phyloP scores from a whole-genome alignment of 2,329 filamentous ascomycete species.

The Pseudocercospora cruenta region DNA sequence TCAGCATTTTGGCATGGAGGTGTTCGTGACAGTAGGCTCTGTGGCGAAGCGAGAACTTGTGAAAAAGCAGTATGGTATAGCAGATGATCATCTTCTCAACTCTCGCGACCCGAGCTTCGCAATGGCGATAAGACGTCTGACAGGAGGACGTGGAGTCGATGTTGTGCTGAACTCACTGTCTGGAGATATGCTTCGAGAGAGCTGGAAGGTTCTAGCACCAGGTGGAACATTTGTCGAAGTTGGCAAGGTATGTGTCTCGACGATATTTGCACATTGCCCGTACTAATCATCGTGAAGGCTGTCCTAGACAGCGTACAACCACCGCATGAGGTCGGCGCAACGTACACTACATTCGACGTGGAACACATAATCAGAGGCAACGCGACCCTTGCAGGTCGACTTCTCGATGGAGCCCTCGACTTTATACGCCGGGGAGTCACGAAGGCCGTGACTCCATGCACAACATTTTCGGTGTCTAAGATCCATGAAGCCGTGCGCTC shows the following conservation, averaged over 20 bases:
- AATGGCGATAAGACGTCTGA: neutral
- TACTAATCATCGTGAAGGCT: neutral
- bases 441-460: too few relatives aligned
- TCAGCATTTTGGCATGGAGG: slow-evolving; percentile 28
- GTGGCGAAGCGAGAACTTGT: slow-evolving; percentile 33
- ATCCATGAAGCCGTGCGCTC: too few relatives aligned
- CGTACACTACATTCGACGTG: too few relatives aligned
- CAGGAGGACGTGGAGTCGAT: neutral
- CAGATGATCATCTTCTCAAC: neutral
- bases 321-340: too few relatives aligned
- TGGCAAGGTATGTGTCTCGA: neutral
- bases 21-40: slow-evolving; percentile 37
- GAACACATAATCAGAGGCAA: too few relatives aligned
- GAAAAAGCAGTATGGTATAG: neutral
- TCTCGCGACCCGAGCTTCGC: neutral
- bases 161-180: neutral
- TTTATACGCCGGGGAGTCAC: too few relatives aligned
- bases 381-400: too few relatives aligned
- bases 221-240: neutral
- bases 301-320: too few relatives aligned
- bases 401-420: too few relatives aligned
- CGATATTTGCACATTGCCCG: neutral
- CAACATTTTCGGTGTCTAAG: too few relatives aligned
- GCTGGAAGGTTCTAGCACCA: neutral
- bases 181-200: neutral